These are phyloP conservation scores for Puccinia polysora DNA, from an alignment of 1,284 basidiomycete genomes.

Conservation along the genomic window DNA sequence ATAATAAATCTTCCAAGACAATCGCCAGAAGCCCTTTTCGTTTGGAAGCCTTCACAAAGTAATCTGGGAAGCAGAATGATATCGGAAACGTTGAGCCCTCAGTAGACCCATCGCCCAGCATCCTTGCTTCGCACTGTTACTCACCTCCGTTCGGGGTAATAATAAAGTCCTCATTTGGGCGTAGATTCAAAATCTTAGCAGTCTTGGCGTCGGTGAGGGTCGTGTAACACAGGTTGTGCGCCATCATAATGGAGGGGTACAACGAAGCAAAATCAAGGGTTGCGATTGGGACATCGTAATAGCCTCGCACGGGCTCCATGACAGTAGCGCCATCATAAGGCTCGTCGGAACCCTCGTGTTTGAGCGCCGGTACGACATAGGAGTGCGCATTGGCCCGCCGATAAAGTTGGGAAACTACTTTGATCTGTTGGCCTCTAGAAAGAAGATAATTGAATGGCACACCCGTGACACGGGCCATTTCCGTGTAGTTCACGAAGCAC, in stretches of 20 bases:
- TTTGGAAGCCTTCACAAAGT: constrained; percentile 68
- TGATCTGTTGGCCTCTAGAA: constrained; percentile 88
- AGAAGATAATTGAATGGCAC: constrained; percentile 95
- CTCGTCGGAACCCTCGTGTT: constrained; percentile 81
- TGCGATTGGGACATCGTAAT: constrained; percentile 87
- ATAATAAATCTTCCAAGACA: constrained; percentile 85
- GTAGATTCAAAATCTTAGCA: constrained; percentile 70
- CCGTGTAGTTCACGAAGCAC: constrained; percentile 94
- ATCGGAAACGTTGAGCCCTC: not conserved
- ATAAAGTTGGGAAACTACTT: constrained; percentile 86
- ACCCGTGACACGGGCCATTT: constrained; percentile 92
- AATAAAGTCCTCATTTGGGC: constrained; percentile 77
- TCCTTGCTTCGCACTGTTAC: constrained; percentile 23
- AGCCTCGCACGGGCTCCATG: constrained; percentile 87
- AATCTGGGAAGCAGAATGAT: constrained; percentile 59
- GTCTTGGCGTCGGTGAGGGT: constrained; percentile 73
- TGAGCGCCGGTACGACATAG: constrained; percentile 79
- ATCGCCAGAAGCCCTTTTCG: constrained; percentile 82
- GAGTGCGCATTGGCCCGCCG: constrained; percentile 80
- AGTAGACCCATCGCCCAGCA: not conserved
- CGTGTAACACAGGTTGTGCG: constrained; percentile 93
- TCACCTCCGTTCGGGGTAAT: constrained; percentile 65
- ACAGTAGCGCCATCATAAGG: constrained; percentile 96
- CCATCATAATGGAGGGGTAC: constrained; percentile 99
- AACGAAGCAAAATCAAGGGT: constrained; percentile 93